Evolutionary conservation across 768 basidiomycete species (phyloP), one percentile per base, ranked within the genome.

Genomic region (Pisolithus microcarpus): DNA sequence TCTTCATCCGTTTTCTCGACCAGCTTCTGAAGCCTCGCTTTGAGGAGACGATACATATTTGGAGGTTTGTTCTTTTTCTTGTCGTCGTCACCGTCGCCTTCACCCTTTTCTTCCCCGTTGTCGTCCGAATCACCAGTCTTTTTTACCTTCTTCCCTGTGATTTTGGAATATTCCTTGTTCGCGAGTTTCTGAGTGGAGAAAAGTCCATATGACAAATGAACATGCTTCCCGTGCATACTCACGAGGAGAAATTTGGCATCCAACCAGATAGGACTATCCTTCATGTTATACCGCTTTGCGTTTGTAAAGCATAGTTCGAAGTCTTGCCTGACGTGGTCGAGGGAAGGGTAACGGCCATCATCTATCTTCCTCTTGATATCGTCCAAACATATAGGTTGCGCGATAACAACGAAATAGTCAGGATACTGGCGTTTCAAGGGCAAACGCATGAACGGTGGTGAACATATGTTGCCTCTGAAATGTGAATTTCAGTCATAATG

Each of bases 181-280:
- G 66, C 61, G 10, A 75, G 63, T 72, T 79, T 81, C 79, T 81
- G 56, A 21, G 18, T 15, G 24, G 40, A 21, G 26, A n/a, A 26
- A 43, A 57, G 52, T 30, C 38, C 5, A 5, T 46, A 46, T 43
- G 47, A 21, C 37, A 7, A 45, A 36, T 26, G 31, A 45, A n/a
- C 8, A 39, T 23, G 50, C 16, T 30, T 7, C 4, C 10, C 18
- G 30, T 23, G 30, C 10, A 18, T 13, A 75, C 84, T 61, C 56
- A 91, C 91, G 69, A 87, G 75, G 31, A 93, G 70, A 49, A 79
- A 78, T 63, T 85, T 89, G n/a, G 91, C 91, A 67, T 91, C 87
- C 52, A 75, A 74, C 74, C 80, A 91, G 53, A 93, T 91, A 42
- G 67, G 71, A 63, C 88, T 91, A 18, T 85, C 85, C 64, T 81